Evolutionary conservation across 176 grass and related monocot genomes (phyloP), one percentile per base, ranked within the genome.

Genomic region (Aegilops bicornis): DNA sequence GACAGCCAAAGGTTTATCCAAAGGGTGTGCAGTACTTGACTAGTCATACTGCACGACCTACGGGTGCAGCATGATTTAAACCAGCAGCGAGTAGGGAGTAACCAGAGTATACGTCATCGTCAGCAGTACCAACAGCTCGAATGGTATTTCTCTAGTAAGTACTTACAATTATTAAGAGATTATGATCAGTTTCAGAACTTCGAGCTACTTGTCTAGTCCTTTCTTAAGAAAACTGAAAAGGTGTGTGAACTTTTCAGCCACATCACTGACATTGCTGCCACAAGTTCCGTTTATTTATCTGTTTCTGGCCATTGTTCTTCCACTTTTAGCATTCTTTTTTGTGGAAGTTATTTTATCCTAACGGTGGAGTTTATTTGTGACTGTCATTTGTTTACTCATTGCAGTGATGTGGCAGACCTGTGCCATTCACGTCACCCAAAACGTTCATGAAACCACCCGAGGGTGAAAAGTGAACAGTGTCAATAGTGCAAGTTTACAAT

Each of bases 41-140:
- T 19, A 29, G 54, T 59, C 54, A 59, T 22, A 59, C 54, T 59
- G 54, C 54, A 59, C 7, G 7, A 59, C 54, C 20, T 20, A 59
- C 54, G 0, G 54, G 20, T 59, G 54, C 6, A 22, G 54, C 19
- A 59, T 59, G 17, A 43, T 82, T 82, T 50, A 32, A 65, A 70
- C 65, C 20, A 82, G 65, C 7, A 3, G 65, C 20, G 0, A 82
- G 43, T 69, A 69, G 27, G 64, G 45, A 70, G 65, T 54, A 82
- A 68, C 45, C 64, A 82, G 13, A 69, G 45, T 82, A 82, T 50
- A 56, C 29, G 20, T 36, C 80, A 82, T 70, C 80, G 11, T 16
- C 20, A 5, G 29, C 52, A 81, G 37, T n/a, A 12, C 25, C 31
- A 22, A 40, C 30, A 56, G 19, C 27, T 33, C 12, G 19, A 42